These are phyloP conservation scores for Trifolium fragiferum DNA, from an alignment of 306 rosid genomes.

Conservation along the genomic window DNA sequence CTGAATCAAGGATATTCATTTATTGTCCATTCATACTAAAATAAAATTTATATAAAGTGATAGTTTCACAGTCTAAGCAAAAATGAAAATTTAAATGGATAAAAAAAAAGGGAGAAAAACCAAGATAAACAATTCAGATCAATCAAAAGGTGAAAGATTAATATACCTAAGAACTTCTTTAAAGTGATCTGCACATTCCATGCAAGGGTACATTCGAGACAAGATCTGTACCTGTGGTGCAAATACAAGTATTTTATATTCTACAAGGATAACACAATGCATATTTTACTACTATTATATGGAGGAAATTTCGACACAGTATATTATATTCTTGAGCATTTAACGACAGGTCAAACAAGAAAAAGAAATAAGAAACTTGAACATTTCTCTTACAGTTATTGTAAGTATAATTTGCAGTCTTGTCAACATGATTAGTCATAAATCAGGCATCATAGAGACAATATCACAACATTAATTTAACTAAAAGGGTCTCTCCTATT, in stretches of 20 bases:
- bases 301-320: background rate
- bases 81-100: background rate
- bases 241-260: slow-evolving; percentile 23
- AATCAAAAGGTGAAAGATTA: slow-evolving; percentile 18
- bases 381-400: background rate
- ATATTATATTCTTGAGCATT: background rate
- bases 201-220: slow-evolving; percentile 88
- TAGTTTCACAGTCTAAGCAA: background rate
- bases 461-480: slow-evolving; percentile 24
- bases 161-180: slow-evolving; percentile 77
- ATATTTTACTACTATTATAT: slow-evolving; percentile 5
- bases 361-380: background rate
- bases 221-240: slow-evolving; percentile 70
- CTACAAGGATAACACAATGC: slow-evolving; percentile 25
- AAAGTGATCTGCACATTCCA: slow-evolving; percentile 93
- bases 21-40: slow-evolving; percentile 10
- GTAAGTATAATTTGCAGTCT: background rate
- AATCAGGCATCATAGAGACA: background rate
- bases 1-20: background rate
- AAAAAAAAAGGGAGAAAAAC: slow-evolving; percentile 25
- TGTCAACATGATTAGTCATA: slow-evolving; percentile 27
- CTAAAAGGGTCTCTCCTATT: slow-evolving; percentile 18
- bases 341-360: background rate
- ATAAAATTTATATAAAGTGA: slow-evolving; percentile 7
- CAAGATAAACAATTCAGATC: slow-evolving; percentile 29